A percentile compares a stretch with the other conserved stretches of the same genome.
Conservation (phyloP, 129 eudicot genomes). For the Flaveria trinervia region DNA sequence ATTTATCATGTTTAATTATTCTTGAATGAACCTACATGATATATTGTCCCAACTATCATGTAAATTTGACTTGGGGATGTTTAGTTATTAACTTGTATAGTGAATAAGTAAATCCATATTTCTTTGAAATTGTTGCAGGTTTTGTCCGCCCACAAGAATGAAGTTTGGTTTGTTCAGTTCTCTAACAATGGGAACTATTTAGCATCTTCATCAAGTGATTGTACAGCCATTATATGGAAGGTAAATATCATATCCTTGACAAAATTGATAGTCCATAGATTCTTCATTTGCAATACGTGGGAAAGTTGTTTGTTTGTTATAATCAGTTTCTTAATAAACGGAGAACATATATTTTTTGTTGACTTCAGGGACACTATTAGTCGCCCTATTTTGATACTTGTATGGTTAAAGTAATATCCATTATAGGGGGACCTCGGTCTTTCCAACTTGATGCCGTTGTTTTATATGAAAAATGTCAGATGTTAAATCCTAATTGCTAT, state of each 20-base stretch:
- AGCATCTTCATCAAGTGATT: conserved; percentile 93
- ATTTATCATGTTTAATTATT: neutral
- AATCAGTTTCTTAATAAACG: neutral
- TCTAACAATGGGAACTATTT: conserved; percentile 77
- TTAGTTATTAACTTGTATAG: neutral
- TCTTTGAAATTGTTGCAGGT: conserved; percentile 50
- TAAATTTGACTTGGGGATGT: neutral
- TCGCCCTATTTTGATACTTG: neutral
- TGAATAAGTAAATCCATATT: neutral
- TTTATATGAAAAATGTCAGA: neutral
- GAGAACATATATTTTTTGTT: conserved; percentile 18
- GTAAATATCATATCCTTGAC: conserved; percentile 38
- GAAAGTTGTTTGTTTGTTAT: conserved; percentile 12
- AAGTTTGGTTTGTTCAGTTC: conserved; percentile 96
- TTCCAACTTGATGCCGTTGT: conserved; percentile 5
- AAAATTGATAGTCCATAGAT: conserved; percentile 26
- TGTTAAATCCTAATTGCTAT: neutral
- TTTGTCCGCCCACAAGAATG: conserved; percentile 72
- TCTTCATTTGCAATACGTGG: neutral
- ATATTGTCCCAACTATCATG: neutral
- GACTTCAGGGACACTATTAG: neutral
- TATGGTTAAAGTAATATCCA: neutral
- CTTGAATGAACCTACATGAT: neutral
- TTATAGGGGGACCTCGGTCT: neutral
- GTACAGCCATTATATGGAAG: conserved; percentile 96